Percentiles rank a stretch among this genome's conserved stretches.
These are phyloP conservation scores for Inga laurina DNA, from an alignment of 306 rosid genomes.

Conservation along the genomic window DNA sequence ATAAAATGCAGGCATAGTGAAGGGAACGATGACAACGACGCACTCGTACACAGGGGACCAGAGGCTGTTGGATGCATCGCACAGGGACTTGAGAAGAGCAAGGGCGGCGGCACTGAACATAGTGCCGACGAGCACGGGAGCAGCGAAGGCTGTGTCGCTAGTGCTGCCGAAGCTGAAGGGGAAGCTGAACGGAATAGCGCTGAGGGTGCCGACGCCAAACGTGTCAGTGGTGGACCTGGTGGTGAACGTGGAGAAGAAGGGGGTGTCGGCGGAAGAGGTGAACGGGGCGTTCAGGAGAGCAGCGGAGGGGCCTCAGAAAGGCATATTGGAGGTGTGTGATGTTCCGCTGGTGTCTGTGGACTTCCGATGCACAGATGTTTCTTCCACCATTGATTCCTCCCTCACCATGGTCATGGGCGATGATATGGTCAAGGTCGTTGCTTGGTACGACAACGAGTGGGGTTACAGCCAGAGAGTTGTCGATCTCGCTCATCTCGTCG, in stretches of 20 bases:
- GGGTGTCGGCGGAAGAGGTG: slow-evolving; percentile 87
- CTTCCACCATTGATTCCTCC: slow-evolving; percentile 92
- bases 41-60: slow-evolving; percentile 99
- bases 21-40: slow-evolving; percentile 99
- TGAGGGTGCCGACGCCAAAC: slow-evolving; percentile 96
- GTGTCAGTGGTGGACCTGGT: slow-evolving; percentile 97
- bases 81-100: slow-evolving; percentile 93
- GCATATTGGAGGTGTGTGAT: slow-evolving; percentile 92
- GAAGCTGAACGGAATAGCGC: slow-evolving; percentile 95
- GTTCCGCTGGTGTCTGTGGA: slow-evolving; percentile 92
- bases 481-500: slow-evolving; percentile 93
- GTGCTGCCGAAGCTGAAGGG: slow-evolving; percentile 95
- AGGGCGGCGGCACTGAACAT: slow-evolving; percentile 98
- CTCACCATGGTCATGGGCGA: slow-evolving; percentile 99
- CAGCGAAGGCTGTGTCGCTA: slow-evolving; percentile 95
- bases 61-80: slow-evolving; percentile 99
- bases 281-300: slow-evolving; percentile 93
- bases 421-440: slow-evolving; percentile 98
- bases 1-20: slow-evolving; percentile 61
- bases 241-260: slow-evolving; percentile 84
- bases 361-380: slow-evolving; percentile 89
- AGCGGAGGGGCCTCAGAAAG: slow-evolving; percentile 82
- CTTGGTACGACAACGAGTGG: slow-evolving; percentile 99
- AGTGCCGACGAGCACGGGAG: slow-evolving; percentile 99
- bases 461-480: slow-evolving; percentile 99